Conservation (phyloP, 148 eudicot species). For the Diospyros kaki region DNA sequence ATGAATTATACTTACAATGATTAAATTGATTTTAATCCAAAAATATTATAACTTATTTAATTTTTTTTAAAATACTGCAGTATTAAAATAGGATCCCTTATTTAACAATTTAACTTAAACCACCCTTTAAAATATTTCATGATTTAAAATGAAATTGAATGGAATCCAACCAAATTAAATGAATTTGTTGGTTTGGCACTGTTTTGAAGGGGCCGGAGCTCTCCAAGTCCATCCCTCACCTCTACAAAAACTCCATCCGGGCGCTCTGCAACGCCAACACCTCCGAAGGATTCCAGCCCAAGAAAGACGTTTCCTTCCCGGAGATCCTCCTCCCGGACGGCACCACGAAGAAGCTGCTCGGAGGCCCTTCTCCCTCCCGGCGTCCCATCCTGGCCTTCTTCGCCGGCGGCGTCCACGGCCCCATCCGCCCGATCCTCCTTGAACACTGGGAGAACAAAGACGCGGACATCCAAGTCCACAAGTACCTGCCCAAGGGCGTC, state of each 20-base stretch:
- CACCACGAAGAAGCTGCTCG: slow-evolving; percentile 36
- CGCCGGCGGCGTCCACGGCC: slow-evolving; percentile 79
- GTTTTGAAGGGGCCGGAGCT: slow-evolving; percentile 64
- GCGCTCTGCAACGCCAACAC: slow-evolving; percentile 82
- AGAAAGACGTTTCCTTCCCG: slow-evolving; percentile 69
- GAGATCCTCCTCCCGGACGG: slow-evolving; percentile 65
- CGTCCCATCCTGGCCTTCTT: slow-evolving; percentile 59
- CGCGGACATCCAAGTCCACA: slow-evolving; percentile 55
- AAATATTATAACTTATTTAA: too few relatives aligned
- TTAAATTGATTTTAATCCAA: too few relatives aligned
- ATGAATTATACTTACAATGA: too few relatives aligned
- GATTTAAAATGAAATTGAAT: neutral
- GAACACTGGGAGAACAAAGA: slow-evolving; percentile 78
- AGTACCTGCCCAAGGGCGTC: slow-evolving; percentile 55
- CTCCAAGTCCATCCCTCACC: slow-evolving; percentile 51
- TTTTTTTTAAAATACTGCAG: too few relatives aligned
- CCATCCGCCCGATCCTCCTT: slow-evolving; percentile 62
- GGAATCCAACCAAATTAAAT: neutral
- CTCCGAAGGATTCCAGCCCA: slow-evolving; percentile 66
- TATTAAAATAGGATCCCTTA: too few relatives aligned
- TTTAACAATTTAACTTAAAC: too few relatives aligned
- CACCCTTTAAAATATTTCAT: too few relatives aligned
- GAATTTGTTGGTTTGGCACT: neutral
- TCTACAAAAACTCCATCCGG: slow-evolving; percentile 55
- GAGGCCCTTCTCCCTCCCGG: slow-evolving; percentile 71